phyloP scores from a whole-genome alignment of 345 rosid genomes.

The Hibiscus syriacus region DNA sequence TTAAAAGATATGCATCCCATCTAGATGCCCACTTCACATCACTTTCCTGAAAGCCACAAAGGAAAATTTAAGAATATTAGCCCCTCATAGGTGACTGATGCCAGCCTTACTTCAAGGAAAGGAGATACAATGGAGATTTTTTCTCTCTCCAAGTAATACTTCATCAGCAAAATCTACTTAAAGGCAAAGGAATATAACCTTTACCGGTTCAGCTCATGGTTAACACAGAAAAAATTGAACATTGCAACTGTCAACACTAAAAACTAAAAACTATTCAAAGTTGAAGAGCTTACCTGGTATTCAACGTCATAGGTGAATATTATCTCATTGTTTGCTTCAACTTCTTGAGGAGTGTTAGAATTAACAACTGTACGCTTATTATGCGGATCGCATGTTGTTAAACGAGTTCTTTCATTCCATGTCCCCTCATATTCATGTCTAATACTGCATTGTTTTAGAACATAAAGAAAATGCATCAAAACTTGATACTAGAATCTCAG shows the following conservation, averaged over 20 bases:
- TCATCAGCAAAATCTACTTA: neutral
- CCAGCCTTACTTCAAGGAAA: neutral
- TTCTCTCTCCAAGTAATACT: neutral
- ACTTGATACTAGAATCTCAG: neutral
- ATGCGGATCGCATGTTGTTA: constrained; percentile 83
- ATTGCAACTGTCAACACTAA: neutral
- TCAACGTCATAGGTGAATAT: constrained; percentile 89
- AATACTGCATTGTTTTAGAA: constrained; percentile 36
- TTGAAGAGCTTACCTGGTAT: constrained; percentile 51
- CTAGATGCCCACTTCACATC: constrained; percentile 87
- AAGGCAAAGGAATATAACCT: neutral
- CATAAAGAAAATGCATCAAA: neutral
- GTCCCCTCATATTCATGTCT: constrained; percentile 79
- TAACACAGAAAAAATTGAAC: neutral
- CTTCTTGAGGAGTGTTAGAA: constrained; percentile 89
- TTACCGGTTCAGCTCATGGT: neutral
- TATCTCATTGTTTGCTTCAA: constrained; percentile 64
- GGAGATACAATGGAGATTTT: neutral
- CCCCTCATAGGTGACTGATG: neutral
- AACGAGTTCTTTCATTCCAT: constrained; percentile 65
- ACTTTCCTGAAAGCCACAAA: constrained; percentile 41
- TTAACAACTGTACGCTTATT: constrained; percentile 64
- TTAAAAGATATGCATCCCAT: constrained; percentile 81
- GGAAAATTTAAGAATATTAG: constrained; percentile 8
- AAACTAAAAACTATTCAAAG: neutral